Evolutionary conservation across 106 monocot genomes (phyloP).

Genomic region (Acorus calamus): DNA sequence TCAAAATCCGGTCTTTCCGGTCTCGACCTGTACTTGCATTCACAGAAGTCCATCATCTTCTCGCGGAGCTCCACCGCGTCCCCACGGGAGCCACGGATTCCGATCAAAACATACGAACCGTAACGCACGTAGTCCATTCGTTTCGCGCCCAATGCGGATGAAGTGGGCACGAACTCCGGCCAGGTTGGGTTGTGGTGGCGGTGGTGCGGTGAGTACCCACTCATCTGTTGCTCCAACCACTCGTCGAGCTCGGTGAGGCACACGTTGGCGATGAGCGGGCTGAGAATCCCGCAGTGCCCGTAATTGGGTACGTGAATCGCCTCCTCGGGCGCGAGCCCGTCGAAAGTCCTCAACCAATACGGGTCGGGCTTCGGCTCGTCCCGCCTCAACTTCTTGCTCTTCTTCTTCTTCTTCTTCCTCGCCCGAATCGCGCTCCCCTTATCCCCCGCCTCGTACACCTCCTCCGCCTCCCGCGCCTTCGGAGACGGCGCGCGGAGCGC

Average conservation of each 20-base stretch:
- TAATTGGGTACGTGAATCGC: slow-evolving; percentile 42
- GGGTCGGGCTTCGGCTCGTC: slow-evolving; percentile 94
- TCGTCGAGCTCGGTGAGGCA: slow-evolving; percentile 68
- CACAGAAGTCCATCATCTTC: slow-evolving; percentile 68
- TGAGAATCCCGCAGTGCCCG: slow-evolving; percentile 80
- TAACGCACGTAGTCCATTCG: slow-evolving; percentile 88
- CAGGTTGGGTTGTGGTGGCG: slow-evolving; percentile 87
- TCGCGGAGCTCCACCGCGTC: slow-evolving; percentile 64
- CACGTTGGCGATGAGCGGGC: slow-evolving; percentile 70
- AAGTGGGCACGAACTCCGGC: slow-evolving; percentile 88
- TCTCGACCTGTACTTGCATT: slow-evolving; percentile 41
- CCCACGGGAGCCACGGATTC: slow-evolving; percentile 82
- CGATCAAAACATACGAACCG: slow-evolving; percentile 70
- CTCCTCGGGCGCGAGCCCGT: slow-evolving; percentile 61
- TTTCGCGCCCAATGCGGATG: slow-evolving; percentile 35
- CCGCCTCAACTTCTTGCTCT: slow-evolving; percentile 78
- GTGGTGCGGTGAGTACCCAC: slow-evolving; percentile 34
- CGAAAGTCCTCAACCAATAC: slow-evolving; percentile 88
- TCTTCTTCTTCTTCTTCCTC: slow-evolving; percentile 51
- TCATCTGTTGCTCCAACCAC: slow-evolving; percentile 74
- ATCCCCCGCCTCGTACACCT: slow-evolving; percentile 21
- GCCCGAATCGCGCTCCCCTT: slow-evolving; percentile 85
- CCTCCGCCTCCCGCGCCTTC: slow-evolving; percentile 6
- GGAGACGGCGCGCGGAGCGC: slow-evolving; percentile 26
- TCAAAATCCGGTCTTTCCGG: slow-evolving; percentile 58